Evolutionary conservation across 2,329 filamentous ascomycete genomes (phyloP).

Genomic region (Fusarium ramigenum): DNA sequence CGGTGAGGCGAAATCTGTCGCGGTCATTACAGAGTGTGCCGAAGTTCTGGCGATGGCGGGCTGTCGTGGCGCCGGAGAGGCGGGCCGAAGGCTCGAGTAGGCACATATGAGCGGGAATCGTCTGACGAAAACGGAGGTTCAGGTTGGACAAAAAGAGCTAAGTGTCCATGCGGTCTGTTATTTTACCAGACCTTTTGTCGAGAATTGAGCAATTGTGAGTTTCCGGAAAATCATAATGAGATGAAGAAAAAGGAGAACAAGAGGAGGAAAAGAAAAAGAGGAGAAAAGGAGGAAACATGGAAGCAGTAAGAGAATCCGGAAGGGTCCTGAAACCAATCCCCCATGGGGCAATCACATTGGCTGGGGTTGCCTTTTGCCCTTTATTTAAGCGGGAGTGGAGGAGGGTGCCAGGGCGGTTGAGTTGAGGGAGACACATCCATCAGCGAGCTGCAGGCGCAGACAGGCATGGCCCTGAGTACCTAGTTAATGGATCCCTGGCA

Average conservation of each 20-base stretch:
- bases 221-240: not conserved
- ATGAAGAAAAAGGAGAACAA: constrained; percentile 8
- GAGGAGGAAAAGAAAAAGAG: constrained; percentile 10
- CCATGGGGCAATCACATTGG: constrained; percentile 23
- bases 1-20: constrained; percentile 11
- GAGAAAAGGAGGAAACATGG: not conserved
- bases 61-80: constrained; percentile 46
- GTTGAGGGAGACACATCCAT: constrained; percentile 13
- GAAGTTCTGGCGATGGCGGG: constrained; percentile 44
- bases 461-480: constrained; percentile 4
- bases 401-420: not conserved
- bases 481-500: constrained; percentile 10
- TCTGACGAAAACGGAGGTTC: constrained; percentile 35
- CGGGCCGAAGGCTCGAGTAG: constrained; percentile 47
- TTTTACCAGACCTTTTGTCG: not conserved
- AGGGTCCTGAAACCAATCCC: constrained; percentile 18
- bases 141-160: constrained; percentile 27
- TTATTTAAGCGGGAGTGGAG: not conserved
- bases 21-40: constrained; percentile 5
- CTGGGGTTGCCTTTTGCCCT: constrained; percentile 9
- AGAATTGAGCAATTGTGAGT: not conserved
- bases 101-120: constrained; percentile 37
- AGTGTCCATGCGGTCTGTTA: not conserved
- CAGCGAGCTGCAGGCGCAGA: constrained; percentile 19
- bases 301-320: constrained; percentile 1